Evolutionary conservation across 495 filamentous ascomycete species (phyloP).

Genomic region (Talaromyces nanjingensis): DNA sequence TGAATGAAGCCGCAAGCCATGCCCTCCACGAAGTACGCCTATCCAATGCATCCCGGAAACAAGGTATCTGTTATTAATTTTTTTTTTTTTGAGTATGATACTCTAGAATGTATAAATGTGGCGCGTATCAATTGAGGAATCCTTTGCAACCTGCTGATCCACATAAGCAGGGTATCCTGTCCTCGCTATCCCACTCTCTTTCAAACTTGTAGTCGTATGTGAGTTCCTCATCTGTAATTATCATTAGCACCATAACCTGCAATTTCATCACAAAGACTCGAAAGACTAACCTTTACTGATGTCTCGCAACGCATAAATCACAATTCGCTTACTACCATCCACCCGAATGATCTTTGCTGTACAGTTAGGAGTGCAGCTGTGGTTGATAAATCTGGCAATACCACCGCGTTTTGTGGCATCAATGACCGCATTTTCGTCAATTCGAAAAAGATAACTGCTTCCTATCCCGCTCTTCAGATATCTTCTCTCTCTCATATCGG

Average conservation of each 20-base stretch:
- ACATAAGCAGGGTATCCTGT: conserved; percentile 95
- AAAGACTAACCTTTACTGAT: conserved; percentile 79
- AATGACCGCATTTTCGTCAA: conserved; percentile 95
- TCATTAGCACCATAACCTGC: conserved; percentile 31
- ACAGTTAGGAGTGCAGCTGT: conserved; percentile 96
- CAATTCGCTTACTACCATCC: conserved; percentile 97
- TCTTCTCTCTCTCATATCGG: conserved; percentile 82
- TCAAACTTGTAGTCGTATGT: conserved; percentile 99
- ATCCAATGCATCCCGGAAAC: conserved; percentile 6
- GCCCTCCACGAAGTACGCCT: conserved; percentile 1
- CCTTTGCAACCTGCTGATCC: conserved; percentile 95
- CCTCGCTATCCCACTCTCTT: conserved; percentile 86
- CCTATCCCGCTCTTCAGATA: conserved; percentile 97
- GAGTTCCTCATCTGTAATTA: conserved; percentile 80
- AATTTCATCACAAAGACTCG: background rate
- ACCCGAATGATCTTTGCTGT: conserved; percentile 99
- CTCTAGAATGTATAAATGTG: background rate
- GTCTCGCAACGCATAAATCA: conserved; percentile 94
- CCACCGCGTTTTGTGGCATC: conserved; percentile 98
- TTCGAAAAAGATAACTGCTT: conserved; percentile 95
- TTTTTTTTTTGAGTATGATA: background rate
- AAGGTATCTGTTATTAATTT: background rate
- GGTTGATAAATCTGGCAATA: conserved; percentile 98
- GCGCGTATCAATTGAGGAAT: conserved; percentile 77
- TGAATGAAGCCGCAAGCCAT: background rate